These are phyloP conservation scores for Rhodotorula kratochvilovae DNA, from an alignment of 768 basidiomycete species.

Conservation along the genomic window DNA sequence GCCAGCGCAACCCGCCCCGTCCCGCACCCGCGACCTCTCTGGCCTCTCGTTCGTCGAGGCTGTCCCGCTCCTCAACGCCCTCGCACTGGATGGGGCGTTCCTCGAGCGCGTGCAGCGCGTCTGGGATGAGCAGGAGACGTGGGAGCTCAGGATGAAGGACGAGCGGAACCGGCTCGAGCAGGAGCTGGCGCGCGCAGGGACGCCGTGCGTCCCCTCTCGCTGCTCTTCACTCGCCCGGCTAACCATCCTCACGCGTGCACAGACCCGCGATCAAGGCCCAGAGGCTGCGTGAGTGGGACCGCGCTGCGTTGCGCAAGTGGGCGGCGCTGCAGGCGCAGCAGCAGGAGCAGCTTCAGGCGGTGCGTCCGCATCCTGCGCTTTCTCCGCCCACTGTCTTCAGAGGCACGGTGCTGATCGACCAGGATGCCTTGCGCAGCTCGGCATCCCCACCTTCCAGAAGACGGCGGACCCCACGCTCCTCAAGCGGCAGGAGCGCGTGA, in stretches of 20 bases:
- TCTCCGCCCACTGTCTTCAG: neutral
- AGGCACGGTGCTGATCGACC: neutral
- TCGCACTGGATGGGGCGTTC: neutral
- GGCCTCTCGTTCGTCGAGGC: constrained; percentile 27
- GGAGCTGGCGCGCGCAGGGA: neutral
- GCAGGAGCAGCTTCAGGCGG: constrained; percentile 17
- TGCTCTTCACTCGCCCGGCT: neutral
- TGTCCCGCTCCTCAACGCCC: constrained; percentile 25
- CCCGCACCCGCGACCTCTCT: constrained; percentile 11
- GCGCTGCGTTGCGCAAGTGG: constrained; percentile 8
- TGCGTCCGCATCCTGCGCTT: neutral
- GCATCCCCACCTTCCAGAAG: constrained; percentile 31
- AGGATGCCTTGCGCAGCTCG: neutral
- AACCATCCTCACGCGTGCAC: neutral
- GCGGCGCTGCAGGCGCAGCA: constrained; percentile 13
- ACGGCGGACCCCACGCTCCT: constrained; percentile 21
- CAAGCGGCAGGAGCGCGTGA: constrained; percentile 31
- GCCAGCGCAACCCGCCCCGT: neutral
- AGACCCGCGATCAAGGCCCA: constrained; percentile 1
- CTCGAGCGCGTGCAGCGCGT: constrained; percentile 14
- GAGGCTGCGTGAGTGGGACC: constrained; percentile 26
- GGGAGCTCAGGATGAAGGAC: constrained; percentile 33
- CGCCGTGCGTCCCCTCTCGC: constrained; percentile 3
- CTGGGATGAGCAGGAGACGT: constrained; percentile 29
- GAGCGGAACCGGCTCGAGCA: constrained; percentile 27